Evolutionary conservation across 2,329 filamentous ascomycete genomes (phyloP), one percentile per base, ranked within the genome.

Genomic region (Colletotrichum theobromicola): DNA sequence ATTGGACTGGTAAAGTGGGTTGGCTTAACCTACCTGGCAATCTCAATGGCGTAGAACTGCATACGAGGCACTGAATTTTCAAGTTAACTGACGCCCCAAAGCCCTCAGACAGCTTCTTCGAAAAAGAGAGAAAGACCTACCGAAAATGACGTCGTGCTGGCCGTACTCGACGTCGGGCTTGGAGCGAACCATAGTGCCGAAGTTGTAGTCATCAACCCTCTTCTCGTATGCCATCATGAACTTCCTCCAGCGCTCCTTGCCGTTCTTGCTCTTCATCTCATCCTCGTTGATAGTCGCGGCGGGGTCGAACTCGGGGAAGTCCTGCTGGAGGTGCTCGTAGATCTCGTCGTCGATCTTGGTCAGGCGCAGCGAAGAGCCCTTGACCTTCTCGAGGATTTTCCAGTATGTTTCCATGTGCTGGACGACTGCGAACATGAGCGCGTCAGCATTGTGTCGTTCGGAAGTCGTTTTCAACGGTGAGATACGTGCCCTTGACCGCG

Each of bases 401-500:
- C 96, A 99, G 90, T 99, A 98, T 63, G 96, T 98, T 82, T 95
- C 91, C 90, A 99, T 95, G 85, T 99, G 97, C 85, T 98, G 94
- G 46, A 98, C 97, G 66, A 94, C 96, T 88, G 77, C 30, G 37
- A 21, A 2, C 24, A 57, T 28, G 34, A 32, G 12, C 18, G 15
- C 12, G 16, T 75, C 30, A 74, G 70, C 26, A 26, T 37, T 18
- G 26, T 24, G 9, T 24, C 12, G 28, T 4, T n/a, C 46, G 21
- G 16, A 6, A 8, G 10, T 24, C 18, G 21, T 8, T 50, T 46
- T 18, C 5, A 32, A 26, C 8, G n/a, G 26, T 6, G 18, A 6
- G 42, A 15, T 32, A 74, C 82, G 60, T 81, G 95, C 94, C 94
- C 89, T 98, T 98, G 80, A 99, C 97, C 34, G 97, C 97, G 81